Base-by-base conservation (phyloP, 345 rosid species). In the Crucihimalaya himalaica region DNA sequence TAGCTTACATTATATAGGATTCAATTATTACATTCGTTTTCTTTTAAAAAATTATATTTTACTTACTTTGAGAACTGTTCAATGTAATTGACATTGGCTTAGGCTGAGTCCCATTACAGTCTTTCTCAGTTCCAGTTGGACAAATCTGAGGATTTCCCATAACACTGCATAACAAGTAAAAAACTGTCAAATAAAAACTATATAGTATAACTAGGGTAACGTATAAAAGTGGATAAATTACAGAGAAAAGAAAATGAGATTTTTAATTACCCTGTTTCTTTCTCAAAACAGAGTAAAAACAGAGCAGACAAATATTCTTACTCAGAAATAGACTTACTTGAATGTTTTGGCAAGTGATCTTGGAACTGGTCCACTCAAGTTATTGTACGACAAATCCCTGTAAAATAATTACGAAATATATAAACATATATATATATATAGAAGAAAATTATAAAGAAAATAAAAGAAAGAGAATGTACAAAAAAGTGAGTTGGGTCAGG, bases 111-210 rank as follows among this genome's bases (percentile, higher is more conserved):
- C 86, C 84, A 64, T 72, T 83, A 72, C 99, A 95, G 53, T 87
- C 85, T 76, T 85, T 70, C 75, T 83, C 90, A 40, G 80, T 75
- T 76, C 86, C 85, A 0, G 75, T 71, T 20, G 83, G 76, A 78
- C 99, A 95, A 73, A 95, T 87, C 87, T 79, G 71, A 47, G 96
- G 85, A 72, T 95, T 92, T n/a, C 97, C 99, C 55, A 83, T 79
- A 31, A 90, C 84, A 82, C 97, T 95, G 87, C 69, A 58, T 54
- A 13, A 32, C 11, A 59, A 60, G 28, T 42, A 11, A 54, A 11
- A 46, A 47, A 18, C 1, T 31, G 39, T 16, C 56, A 47, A 42
- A 64, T 50, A 20, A 63, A 51, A 31, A 47, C 18, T 57, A 51
- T 58, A 25, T 12, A 23, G 5, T 52, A 23, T 20, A 60, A 18